These are phyloP conservation scores for Erodium moschatum DNA, from an alignment of 441 rosid species.

Conservation along the genomic window DNA sequence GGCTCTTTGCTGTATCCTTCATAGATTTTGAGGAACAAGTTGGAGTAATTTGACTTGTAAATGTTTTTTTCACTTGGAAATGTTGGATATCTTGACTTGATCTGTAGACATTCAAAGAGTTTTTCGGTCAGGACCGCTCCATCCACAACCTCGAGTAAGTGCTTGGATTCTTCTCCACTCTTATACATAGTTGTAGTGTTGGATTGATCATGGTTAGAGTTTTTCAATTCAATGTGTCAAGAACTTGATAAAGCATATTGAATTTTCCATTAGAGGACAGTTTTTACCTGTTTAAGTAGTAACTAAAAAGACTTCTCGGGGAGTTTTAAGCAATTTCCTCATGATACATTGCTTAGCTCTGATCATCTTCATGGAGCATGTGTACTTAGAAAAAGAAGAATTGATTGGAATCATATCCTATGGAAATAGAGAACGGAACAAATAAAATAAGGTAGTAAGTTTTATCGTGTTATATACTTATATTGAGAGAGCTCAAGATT, in stretches of 20 bases:
- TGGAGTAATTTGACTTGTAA: not conserved
- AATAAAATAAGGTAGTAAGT: not conserved
- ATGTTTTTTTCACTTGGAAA: not conserved
- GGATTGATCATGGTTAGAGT: conserved; percentile 6
- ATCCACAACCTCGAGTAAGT: conserved; percentile 91
- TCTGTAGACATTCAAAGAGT: conserved; percentile 68
- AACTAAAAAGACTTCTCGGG: no score
- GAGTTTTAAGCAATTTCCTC: no score
- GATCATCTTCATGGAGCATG: not conserved
- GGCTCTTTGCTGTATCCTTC: conserved; percentile 96
- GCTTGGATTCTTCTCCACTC: conserved; percentile 7
- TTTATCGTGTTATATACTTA: not conserved
- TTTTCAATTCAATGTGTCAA: not conserved
- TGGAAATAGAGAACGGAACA: not conserved
- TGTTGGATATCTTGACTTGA: conserved; percentile 21
- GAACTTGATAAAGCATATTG: not conserved
- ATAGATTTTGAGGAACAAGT: not conserved
- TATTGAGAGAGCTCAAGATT: not conserved
- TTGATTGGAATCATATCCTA: not conserved
- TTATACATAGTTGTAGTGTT: conserved; percentile 6
- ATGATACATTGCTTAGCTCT: not conserved
- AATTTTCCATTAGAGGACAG: not conserved
- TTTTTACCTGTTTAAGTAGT: not conserved
- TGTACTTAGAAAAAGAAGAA: not conserved
- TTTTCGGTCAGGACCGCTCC: conserved; percentile 68